Evolutionary conservation across 495 filamentous ascomycete genomes (phyloP).

Genomic region (Neurospora sp.): DNA sequence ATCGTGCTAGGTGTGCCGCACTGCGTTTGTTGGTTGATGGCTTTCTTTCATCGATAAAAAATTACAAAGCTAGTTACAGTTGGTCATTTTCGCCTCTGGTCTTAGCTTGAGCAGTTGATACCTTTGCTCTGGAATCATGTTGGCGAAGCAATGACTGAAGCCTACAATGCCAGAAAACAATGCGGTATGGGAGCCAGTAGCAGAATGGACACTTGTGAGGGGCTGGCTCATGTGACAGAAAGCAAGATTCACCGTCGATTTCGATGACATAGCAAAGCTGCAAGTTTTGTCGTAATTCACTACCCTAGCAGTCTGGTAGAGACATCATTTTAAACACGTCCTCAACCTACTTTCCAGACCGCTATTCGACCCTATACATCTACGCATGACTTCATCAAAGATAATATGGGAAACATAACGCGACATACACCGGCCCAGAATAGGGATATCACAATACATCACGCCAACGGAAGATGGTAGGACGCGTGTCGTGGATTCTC

Average conservation of each 20-base stretch:
- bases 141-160: not conserved
- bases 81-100: not conserved
- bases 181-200: not conserved
- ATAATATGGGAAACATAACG: not conserved
- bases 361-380: not conserved
- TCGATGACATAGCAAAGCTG: not conserved
- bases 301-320: not conserved
- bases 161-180: not conserved
- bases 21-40: not conserved
- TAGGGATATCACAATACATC: not conserved
- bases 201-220: not conserved
- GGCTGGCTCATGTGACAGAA: not conserved
- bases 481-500: slow-evolving; percentile 32
- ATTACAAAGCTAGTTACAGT: not conserved
- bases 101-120: not conserved
- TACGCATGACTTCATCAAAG: not conserved
- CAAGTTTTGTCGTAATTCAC: not conserved
- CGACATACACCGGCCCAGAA: not conserved
- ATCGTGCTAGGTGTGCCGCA: not conserved
- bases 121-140: not conserved
- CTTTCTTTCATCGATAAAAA: not conserved
- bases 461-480: slow-evolving; percentile 1
- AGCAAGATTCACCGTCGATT: not conserved
- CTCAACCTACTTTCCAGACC: not conserved
- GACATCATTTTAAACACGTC: not conserved